phyloP scores from a whole-genome alignment of 2,329 filamentous ascomycete genomes.

The Colletotrichum sp. region DNA sequence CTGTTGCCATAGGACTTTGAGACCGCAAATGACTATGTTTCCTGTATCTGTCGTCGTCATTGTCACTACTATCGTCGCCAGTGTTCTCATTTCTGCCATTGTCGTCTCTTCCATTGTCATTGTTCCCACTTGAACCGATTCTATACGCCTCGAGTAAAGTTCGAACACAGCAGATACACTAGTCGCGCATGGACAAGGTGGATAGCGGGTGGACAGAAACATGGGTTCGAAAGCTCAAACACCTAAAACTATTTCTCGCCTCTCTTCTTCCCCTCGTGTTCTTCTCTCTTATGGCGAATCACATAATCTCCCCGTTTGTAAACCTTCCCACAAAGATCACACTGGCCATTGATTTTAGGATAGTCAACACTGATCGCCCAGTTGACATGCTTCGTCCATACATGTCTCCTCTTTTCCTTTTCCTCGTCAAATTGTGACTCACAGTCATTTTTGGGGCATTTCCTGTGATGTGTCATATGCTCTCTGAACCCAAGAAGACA shows the following conservation, averaged over 20 bases:
- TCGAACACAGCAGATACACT: slow-evolving; percentile 31
- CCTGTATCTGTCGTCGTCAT: not conserved
- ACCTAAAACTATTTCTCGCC: fast-evolving
- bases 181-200: fast-evolving
- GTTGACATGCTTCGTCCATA: not conserved
- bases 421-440: not conserved
- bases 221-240: not conserved
- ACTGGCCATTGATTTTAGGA: not conserved
- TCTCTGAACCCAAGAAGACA: not conserved
- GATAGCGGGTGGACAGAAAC: not conserved
- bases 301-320: not conserved
- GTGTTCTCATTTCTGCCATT: not conserved
- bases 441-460: not conserved
- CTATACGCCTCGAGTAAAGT: fast-evolving
- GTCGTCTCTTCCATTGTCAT: not conserved
- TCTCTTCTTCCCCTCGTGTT: not conserved
- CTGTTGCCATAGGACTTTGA: not conserved
- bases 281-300: not conserved
- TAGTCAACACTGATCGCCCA: not conserved
- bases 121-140: not conserved
- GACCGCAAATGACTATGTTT: not conserved
- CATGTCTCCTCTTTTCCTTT: not conserved
- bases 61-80: not conserved
- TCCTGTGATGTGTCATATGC: not conserved
- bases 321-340: not conserved